Base-by-base conservation (phyloP, 495 filamentous ascomycete genomes). In the Lasiosphaeriaceae sp. region DNA sequence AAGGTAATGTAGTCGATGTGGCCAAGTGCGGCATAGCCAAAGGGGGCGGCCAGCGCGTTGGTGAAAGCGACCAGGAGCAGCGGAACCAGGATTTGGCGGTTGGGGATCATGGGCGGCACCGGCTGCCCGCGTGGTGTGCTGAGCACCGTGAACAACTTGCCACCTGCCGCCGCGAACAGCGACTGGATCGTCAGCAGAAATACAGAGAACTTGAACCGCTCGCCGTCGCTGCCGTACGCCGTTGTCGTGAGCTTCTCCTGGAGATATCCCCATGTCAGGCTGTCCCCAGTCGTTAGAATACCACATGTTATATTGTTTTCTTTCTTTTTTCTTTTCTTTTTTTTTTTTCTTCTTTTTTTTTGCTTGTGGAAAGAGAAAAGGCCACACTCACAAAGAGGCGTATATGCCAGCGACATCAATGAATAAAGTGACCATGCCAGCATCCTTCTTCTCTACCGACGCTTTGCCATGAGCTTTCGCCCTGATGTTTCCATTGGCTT, bases 1-100 rank as follows among this genome's bases (percentile, higher is more conserved):
- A 92, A 98, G 20, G 94, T 98, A 67, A 98, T 88, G 80, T 97
- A 98, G 81, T 97, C 94, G 76, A 97, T 93, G 71, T 98, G 93
- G 37, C 86, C 82, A 45, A 98, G 86, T 47, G 84, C 86, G 44
- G 93, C 92, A 74, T 98, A 98, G 60, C 94, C 94, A 63, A 98
- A 97, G 26, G 94, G 94, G 6, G 86, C 89, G 19, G 93, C 90
- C 57, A 98, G 89, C 1, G 90, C 89, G 59, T 86, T 88, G 21
- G 89, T 95, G 47, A 96, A 74, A 62, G 91, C 88, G 53, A 98
- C 90, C 46, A 97, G 84, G 50, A 90, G 63, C 19, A 98, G 78
- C n/a, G 92, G 90, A 29, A 81, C 69, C 34, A 96, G 69, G 64
- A 97, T 93, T 26, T 75, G 68, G 55, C 75, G 66, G 16, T 80